Base-by-base conservation (phyloP, 139 green algal genomes). In the Chlorella sp. region DNA sequence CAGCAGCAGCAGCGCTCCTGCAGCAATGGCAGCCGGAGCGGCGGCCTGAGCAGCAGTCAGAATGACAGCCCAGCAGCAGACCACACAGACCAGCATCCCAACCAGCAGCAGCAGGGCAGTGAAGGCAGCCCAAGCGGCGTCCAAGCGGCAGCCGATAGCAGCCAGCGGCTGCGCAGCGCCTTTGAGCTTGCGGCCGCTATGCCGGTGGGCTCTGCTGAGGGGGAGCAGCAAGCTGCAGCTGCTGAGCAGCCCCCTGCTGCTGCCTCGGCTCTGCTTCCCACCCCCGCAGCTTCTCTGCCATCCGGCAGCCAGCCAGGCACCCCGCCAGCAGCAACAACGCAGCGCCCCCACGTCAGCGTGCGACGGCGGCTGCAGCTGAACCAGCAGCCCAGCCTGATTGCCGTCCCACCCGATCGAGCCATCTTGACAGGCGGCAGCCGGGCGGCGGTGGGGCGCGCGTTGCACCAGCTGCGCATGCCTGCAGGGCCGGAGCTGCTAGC, bases 401-500 rank as follows among this genome's bases (percentile, higher is more conserved):
- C 47, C 0, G 25, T 55, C 21, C 36, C 21, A 9, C 69, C 38
- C 25, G 36, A 75, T 23, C 36, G 36, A 25, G 69, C 69, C 17
- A 39, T 39, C 36, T 36, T 75, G 4, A 13, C 21, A 5, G 69
- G 69, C 16, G 28, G 69, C 69, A 75, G 34, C 36, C 36, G 69
- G 36, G 47, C 25, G 69, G 38, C 69, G 25, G 34, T 55, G 20
- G 23, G 21, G 69, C 69, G 69, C 4, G 69, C 69, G 36, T 17
- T 75, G 36, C 38, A 36, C 36, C 69, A 75, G 69, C 69, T 75
- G 36, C 69, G 36, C 23, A 25, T 39, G 21, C 69, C 69, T 2
- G 36, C 69, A 12, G 69, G 69, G 69, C 69, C 69, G 4, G 36
- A 75, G 69, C 69, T 75, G 69, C 36, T 75, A 25, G 34, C 36